Evolutionary conservation across 495 filamentous ascomycete genomes (phyloP).

Genomic region (Massariosphaeria phaeospora): DNA sequence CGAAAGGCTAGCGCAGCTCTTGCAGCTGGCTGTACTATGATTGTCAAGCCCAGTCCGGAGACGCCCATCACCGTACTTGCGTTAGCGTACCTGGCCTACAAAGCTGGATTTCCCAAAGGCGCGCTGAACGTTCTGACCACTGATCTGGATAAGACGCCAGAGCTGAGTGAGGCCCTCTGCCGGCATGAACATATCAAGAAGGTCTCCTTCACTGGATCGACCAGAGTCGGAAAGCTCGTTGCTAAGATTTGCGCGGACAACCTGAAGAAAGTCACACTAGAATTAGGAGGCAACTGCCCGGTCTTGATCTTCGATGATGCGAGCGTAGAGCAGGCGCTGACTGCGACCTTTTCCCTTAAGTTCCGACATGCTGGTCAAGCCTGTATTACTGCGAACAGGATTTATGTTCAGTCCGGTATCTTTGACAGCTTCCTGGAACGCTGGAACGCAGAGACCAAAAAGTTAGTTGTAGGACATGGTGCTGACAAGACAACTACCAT

Average conservation of each 20-base stretch:
- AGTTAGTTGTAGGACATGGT: slow-evolving; percentile 63
- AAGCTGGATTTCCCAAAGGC: slow-evolving; percentile 42
- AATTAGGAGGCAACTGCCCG: slow-evolving; percentile 44
- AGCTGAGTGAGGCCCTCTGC: slow-evolving; percentile 41
- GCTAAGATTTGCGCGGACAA: slow-evolving; percentile 41
- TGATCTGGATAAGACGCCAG: slow-evolving; percentile 40
- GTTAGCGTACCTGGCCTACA: slow-evolving; percentile 42
- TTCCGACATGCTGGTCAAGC: slow-evolving; percentile 45
- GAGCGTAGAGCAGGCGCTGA: slow-evolving; percentile 39
- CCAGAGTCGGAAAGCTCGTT: slow-evolving; percentile 42
- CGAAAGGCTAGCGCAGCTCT: slow-evolving; percentile 65
- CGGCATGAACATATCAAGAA: slow-evolving; percentile 41
- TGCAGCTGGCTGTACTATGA: slow-evolving; percentile 59
- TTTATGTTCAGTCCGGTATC: slow-evolving; percentile 43
- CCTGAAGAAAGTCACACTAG: slow-evolving; percentile 43
- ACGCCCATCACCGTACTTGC: slow-evolving; percentile 41
- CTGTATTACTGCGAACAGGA: slow-evolving; percentile 43
- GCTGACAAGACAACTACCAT: slow-evolving; percentile 55
- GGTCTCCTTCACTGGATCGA: slow-evolving; percentile 43
- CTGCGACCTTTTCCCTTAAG: slow-evolving; percentile 37
- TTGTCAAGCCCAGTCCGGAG: slow-evolving; percentile 44
- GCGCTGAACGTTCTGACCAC: slow-evolving; percentile 42
- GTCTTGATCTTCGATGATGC: slow-evolving; percentile 45
- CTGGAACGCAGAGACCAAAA: slow-evolving; percentile 51
- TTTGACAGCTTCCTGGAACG: slow-evolving; percentile 42